These are phyloP conservation scores for Dactylellina sp. DNA, from an alignment of 2,329 filamentous ascomycete species.

Conservation along the genomic window DNA sequence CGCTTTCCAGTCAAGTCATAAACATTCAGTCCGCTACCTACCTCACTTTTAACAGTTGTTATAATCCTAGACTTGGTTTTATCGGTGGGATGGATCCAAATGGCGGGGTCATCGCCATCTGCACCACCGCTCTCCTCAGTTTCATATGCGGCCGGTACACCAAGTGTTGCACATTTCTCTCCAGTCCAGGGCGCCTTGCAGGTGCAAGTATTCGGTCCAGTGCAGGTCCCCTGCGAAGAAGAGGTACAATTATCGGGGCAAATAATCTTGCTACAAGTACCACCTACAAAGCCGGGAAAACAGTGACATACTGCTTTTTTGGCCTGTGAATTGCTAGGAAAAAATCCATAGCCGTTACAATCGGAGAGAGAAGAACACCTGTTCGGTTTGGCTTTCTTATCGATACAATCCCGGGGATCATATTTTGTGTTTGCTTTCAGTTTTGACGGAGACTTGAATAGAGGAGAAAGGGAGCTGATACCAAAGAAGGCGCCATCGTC, in stretches of 20 bases:
- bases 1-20: conserved; percentile 68
- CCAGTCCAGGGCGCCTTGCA: conserved; percentile 66
- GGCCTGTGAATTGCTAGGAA: conserved; percentile 48
- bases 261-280: conserved; percentile 62
- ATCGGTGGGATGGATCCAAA: conserved; percentile 66
- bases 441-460: conserved; percentile 61
- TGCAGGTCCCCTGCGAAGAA: conserved; percentile 63
- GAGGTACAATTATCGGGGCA: conserved; percentile 65
- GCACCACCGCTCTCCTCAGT: conserved; percentile 65
- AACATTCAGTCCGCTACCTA: conserved; percentile 67
- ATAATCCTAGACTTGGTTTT: conserved; percentile 66
- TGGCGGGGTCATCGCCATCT: conserved; percentile 67
- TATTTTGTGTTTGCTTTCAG: conserved; percentile 64
- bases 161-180: conserved; percentile 66
- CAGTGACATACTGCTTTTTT: conserved; percentile 63
- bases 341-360: conserved; percentile 65
- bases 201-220: conserved; percentile 65
- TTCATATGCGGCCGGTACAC: conserved; percentile 65
- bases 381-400: conserved; percentile 31
- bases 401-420: conserved; percentile 61
- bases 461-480: conserved; percentile 63
- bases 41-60: conserved; percentile 68
- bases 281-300: conserved; percentile 65
- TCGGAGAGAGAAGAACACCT: conserved; percentile 48
- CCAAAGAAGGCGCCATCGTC: conserved; percentile 64